A percentile compares a stretch with the other conserved stretches of the same genome.
Evolutionary conservation across 1,139 yeast species (phyloP).

Genomic region (Wickerhamomyces sp.): DNA sequence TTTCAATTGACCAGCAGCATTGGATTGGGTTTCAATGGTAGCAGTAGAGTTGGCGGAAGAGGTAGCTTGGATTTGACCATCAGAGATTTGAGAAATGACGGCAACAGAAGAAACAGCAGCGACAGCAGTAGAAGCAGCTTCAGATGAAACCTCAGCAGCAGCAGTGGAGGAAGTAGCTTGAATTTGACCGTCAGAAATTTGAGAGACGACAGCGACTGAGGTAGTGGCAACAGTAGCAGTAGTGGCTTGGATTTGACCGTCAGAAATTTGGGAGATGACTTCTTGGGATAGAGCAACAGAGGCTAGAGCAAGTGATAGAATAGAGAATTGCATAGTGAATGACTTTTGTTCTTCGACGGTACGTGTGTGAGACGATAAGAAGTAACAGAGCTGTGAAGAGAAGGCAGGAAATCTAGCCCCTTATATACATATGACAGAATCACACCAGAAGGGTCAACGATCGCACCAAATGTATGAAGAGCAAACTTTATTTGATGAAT

Average conservation of each 20-base stretch:
- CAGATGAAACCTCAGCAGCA: too few species aligned
- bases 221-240: constrained; percentile 26
- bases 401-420: too few species aligned
- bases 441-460: too few species aligned
- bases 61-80: constrained; percentile 19
- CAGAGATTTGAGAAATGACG: constrained; percentile 7
- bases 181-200: constrained; percentile 11
- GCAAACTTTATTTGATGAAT: too few species aligned
- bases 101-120: constrained; percentile 9
- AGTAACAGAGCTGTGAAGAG: too few species aligned
- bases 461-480: too few species aligned
- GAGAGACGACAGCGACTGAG: constrained; percentile 15
- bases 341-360: too few species aligned
- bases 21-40: constrained; percentile 1
- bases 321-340: constrained; percentile 22
- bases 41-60: constrained; percentile 11
- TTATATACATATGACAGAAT: too few species aligned
- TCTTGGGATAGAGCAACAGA: constrained; percentile 10
- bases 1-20: constrained; percentile 5
- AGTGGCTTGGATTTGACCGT: constrained; percentile 13
- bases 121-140: constrained; percentile 10
- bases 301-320: constrained; percentile 8
- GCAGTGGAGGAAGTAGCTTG: constrained; percentile 5
- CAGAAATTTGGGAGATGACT: constrained; percentile 27
- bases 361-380: too few species aligned